Conservation (phyloP, 2,329 filamentous ascomycete species). For the Knoxdaviesia capensis region DNA sequence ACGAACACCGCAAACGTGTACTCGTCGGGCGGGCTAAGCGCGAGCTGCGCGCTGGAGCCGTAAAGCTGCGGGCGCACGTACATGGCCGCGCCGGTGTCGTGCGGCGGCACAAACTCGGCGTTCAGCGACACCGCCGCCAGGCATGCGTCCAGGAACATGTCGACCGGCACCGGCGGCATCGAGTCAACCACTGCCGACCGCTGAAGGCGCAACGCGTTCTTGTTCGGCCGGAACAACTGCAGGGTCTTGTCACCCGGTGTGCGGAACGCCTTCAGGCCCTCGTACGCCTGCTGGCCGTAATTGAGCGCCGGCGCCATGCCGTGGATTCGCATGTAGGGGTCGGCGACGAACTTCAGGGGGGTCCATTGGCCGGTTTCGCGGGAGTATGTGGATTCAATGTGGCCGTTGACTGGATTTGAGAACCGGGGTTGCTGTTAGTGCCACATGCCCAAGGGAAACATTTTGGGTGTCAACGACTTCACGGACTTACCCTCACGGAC, state of each 20-base stretch:
- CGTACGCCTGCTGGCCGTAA: constrained; percentile 95
- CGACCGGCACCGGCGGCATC: constrained; percentile 59
- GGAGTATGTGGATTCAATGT: constrained; percentile 76
- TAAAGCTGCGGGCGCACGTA: constrained; percentile 83
- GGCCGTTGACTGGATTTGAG: constrained; percentile 59
- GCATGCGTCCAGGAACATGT: constrained; percentile 57
- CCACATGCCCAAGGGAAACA: background rate
- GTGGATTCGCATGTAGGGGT: constrained; percentile 74
- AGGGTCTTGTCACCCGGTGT: constrained; percentile 47
- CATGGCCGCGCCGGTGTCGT: constrained; percentile 75
- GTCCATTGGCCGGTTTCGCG: constrained; percentile 58
- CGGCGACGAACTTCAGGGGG: constrained; percentile 55
- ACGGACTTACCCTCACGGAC: constrained; percentile 56
- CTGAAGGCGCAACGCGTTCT: constrained; percentile 70
- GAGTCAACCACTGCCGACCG: constrained; percentile 69
- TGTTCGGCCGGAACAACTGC: constrained; percentile 70
- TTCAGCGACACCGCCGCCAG: constrained; percentile 72
- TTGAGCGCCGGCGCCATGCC: constrained; percentile 91
- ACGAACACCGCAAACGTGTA: constrained; percentile 86
- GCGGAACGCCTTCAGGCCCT: constrained; percentile 95
- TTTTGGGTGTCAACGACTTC: background rate
- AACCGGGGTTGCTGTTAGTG: too few relatives aligned
- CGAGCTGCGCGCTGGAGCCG: constrained; percentile 71
- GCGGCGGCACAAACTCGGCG: constrained; percentile 77
- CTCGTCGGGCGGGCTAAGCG: constrained; percentile 70